These are phyloP conservation scores for Artemisia tridentata DNA, from an alignment of 129 eudicot species.

Conservation along the genomic window DNA sequence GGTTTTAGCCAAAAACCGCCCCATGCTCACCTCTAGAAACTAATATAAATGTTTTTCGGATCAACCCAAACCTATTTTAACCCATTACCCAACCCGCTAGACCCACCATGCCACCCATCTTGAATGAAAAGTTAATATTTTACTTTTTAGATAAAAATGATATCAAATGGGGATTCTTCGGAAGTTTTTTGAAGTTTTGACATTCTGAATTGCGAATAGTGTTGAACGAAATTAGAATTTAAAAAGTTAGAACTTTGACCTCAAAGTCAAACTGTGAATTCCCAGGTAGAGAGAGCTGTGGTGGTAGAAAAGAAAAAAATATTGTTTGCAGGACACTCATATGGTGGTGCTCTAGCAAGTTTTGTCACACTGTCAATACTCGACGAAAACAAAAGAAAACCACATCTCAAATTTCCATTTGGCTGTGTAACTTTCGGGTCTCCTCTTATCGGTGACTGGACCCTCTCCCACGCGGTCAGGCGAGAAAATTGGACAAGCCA, in stretches of 20 bases:
- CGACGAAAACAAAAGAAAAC: slow-evolving; percentile 43
- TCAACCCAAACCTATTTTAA: too few relatives aligned
- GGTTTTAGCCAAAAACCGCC: too few relatives aligned
- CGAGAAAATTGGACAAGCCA: slow-evolving; percentile 62
- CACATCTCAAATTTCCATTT: background rate
- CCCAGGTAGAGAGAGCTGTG: slow-evolving; percentile 71
- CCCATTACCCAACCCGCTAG: too few relatives aligned
- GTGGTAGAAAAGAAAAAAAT: slow-evolving; percentile 38
- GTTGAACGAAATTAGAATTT: background rate
- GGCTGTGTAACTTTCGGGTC: slow-evolving; percentile 57
- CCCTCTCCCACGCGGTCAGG: slow-evolving; percentile 50
- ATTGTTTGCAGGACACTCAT: slow-evolving; percentile 71
- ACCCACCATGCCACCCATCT: too few relatives aligned
- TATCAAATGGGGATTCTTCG: too few relatives aligned
- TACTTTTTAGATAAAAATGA: too few relatives aligned
- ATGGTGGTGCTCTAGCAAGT: slow-evolving; percentile 68
- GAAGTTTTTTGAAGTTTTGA: too few relatives aligned
- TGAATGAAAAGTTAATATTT: too few relatives aligned
- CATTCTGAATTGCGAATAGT: too few relatives aligned
- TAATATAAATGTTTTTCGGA: too few relatives aligned
- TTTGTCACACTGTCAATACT: slow-evolving; percentile 73
- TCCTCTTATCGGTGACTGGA: slow-evolving; percentile 57
- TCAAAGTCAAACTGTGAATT: slow-evolving; percentile 12
- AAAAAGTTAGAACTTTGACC: background rate
- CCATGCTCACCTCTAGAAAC: too few relatives aligned